Evolutionary conservation across 768 basidiomycete species (phyloP).

Genomic region (Zangia roseola): DNA sequence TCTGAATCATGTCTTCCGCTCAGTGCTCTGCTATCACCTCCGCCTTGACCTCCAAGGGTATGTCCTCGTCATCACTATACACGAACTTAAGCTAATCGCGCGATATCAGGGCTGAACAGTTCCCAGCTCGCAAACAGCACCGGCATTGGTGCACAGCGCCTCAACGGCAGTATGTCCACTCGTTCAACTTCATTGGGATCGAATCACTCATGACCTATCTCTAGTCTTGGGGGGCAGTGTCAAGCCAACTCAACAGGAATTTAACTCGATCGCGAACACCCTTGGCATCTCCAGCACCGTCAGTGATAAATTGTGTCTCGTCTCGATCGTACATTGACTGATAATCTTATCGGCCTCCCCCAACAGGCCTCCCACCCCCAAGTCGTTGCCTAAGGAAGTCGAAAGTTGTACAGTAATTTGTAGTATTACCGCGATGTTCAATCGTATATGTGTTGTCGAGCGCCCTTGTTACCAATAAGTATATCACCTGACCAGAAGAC

Average conservation of each 20-base stretch:
- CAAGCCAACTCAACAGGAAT: conserved; percentile 49
- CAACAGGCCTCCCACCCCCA: not conserved
- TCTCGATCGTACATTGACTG: not conserved
- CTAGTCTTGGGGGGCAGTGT: conserved; percentile 48
- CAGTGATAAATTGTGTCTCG: not conserved
- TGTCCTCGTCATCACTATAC: not conserved
- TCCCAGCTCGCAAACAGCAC: conserved; percentile 45
- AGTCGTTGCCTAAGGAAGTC: not conserved
- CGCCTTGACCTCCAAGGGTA: conserved; percentile 52
- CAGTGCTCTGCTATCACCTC: conserved; percentile 58
- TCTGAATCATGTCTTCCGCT: conserved; percentile 31
- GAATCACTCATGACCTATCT: not conserved
- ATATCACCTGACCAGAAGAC: no score
- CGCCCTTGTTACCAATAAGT: no score
- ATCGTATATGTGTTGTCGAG: conserved; percentile 1
- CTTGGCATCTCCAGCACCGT: conserved; percentile 43
- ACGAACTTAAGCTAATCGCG: not conserved
- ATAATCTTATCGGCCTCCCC: not conserved
- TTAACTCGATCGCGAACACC: conserved; percentile 42
- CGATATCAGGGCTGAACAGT: conserved; percentile 4
- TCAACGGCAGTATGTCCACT: conserved; percentile 49
- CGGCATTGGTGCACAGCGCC: conserved; percentile 43
- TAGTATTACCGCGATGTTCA: conserved; percentile 7
- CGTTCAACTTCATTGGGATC: not conserved
- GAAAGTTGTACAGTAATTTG: conserved; percentile 11